phyloP scores from a whole-genome alignment of 768 basidiomycete species.

The Kwoniella newhampshirensis region DNA sequence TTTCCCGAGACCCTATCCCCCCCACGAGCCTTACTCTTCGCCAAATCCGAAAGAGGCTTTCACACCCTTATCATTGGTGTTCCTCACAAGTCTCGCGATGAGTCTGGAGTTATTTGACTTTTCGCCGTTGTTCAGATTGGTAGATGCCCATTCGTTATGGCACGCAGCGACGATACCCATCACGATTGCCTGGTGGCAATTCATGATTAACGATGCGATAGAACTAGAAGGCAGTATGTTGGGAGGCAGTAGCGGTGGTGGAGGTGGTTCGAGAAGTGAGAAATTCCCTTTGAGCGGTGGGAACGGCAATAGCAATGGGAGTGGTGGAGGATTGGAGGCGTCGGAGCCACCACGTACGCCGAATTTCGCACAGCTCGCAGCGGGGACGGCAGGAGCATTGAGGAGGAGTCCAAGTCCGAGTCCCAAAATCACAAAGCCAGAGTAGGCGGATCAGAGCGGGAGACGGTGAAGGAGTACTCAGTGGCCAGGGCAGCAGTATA shows the following conservation, averaged over 20 bases:
- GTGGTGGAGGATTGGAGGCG: background rate
- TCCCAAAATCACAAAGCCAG: conserved; percentile 19
- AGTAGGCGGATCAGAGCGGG: no score
- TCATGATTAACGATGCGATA: conserved; percentile 52
- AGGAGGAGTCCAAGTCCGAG: conserved; percentile 17
- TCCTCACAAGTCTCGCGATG: conserved; percentile 71
- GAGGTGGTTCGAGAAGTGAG: background rate
- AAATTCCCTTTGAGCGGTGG: conserved; percentile 21
- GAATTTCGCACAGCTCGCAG: conserved; percentile 20
- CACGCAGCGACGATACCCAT: conserved; percentile 81
- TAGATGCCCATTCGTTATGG: conserved; percentile 94
- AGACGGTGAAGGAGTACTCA: no score
- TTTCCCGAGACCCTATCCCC: conserved; percentile 57
- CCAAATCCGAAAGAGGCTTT: conserved; percentile 30
- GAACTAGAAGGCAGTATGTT: conserved; percentile 33
- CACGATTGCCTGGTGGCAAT: conserved; percentile 78
- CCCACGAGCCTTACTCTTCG: conserved; percentile 38
- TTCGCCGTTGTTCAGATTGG: conserved; percentile 67
- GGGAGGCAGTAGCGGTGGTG: background rate
- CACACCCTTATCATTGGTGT: conserved; percentile 57
- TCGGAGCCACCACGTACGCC: conserved; percentile 7
- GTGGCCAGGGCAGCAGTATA: no score
- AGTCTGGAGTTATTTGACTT: conserved; percentile 88
- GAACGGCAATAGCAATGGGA: background rate
- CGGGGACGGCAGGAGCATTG: background rate